Percentiles rank a stretch among this genome's conserved stretches.
These are phyloP conservation scores for Microcos paniculata DNA, from an alignment of 345 rosid genomes.

Conservation along the genomic window DNA sequence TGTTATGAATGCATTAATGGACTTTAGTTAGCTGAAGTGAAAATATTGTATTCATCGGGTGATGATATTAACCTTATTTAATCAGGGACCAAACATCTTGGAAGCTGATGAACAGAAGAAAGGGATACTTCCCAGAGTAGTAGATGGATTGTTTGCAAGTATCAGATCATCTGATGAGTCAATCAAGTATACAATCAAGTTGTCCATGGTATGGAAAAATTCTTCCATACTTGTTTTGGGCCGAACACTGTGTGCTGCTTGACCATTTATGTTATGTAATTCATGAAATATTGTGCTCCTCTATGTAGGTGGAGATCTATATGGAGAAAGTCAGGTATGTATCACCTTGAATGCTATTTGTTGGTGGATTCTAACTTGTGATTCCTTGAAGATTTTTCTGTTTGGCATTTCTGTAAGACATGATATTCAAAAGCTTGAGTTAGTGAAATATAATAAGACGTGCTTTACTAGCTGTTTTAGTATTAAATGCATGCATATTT, in stretches of 20 bases:
- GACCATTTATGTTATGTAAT: background rate
- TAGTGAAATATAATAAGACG: background rate
- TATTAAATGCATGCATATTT: background rate
- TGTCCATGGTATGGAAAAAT: slow-evolving; percentile 67
- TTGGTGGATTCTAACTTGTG: background rate
- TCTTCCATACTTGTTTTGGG: background rate
- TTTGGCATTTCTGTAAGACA: background rate
- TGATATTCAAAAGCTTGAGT: slow-evolving; percentile 1
- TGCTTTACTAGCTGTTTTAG: slow-evolving; percentile 2
- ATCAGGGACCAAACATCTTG: slow-evolving; percentile 65
- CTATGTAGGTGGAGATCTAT: slow-evolving; percentile 79
- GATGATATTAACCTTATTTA: slow-evolving; percentile 9
- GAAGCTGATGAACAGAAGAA: slow-evolving; percentile 54
- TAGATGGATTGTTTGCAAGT: slow-evolving; percentile 62
- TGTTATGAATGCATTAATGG: background rate
- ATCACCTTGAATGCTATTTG: background rate
- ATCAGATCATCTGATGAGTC: slow-evolving; percentile 44
- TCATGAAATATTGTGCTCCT: slow-evolving; percentile 7
- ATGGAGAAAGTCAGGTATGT: slow-evolving; percentile 90
- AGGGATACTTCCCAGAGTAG: slow-evolving; percentile 75
- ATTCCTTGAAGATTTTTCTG: slow-evolving; percentile 1
- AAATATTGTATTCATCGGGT: background rate
- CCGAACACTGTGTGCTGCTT: background rate
- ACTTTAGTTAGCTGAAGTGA: slow-evolving; percentile 5
- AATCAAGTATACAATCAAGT: slow-evolving; percentile 48